Conservation (phyloP, 352 stramenopile species). For the Globisporangium spiculum region DNA sequence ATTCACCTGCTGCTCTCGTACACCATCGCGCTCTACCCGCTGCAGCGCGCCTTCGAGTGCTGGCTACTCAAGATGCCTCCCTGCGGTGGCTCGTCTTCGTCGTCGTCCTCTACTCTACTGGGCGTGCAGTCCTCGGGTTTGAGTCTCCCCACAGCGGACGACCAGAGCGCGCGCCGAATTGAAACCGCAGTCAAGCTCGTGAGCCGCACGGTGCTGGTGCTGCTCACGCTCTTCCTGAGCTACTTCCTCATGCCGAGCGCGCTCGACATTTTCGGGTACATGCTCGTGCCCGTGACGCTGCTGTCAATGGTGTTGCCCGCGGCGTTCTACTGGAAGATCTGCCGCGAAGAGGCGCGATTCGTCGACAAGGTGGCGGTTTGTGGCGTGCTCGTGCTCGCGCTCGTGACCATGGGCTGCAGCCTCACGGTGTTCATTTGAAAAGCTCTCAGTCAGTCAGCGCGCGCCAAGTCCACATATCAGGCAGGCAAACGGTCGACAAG, state of each 20-base stretch:
- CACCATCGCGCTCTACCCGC: slow-evolving; percentile 59
- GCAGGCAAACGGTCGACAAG: not conserved
- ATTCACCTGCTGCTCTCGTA: slow-evolving; percentile 77
- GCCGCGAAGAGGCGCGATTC: slow-evolving; percentile 49
- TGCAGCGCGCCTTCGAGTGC: slow-evolving; percentile 63
- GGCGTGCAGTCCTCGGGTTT: slow-evolving; percentile 16
- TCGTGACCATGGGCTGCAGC: slow-evolving; percentile 49
- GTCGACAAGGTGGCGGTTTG: slow-evolving; percentile 43
- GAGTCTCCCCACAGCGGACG: slow-evolving; percentile 20
- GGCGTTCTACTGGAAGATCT: slow-evolving; percentile 72
- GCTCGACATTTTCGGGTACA: slow-evolving; percentile 58
- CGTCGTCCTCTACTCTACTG: not conserved
- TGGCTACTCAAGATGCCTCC: slow-evolving; percentile 36
- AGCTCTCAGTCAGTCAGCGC: too few relatives aligned
- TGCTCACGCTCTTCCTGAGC: slow-evolving; percentile 45
- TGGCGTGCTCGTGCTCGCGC: slow-evolving; percentile 39
- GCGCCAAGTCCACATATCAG: not conserved
- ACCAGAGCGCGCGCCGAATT: slow-evolving; percentile 17
- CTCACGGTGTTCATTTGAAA: slow-evolving; percentile 39
- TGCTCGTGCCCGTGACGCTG: slow-evolving; percentile 59
- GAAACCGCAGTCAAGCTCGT: slow-evolving; percentile 40
- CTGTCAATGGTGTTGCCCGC: slow-evolving; percentile 61
- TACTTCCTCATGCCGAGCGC: slow-evolving; percentile 55
- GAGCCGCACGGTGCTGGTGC: slow-evolving; percentile 47
- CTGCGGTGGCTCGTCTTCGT: not conserved